phyloP scores from a whole-genome alignment of 2,329 filamentous ascomycete species.

The Sclerotinia trifoliorum region DNA sequence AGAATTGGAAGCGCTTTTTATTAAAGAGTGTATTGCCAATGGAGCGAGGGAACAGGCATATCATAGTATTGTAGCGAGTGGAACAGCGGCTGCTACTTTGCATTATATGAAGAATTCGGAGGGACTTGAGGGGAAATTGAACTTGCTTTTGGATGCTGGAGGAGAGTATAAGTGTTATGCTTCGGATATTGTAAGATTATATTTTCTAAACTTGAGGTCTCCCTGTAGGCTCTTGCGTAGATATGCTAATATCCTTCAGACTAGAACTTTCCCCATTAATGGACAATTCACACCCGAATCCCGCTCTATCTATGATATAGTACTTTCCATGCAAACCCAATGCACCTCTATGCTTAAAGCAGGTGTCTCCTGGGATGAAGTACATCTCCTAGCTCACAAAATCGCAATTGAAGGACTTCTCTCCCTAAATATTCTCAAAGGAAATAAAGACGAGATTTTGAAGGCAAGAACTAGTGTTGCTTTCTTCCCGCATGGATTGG shows the following conservation, averaged over 20 bases:
- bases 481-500: slow-evolving; percentile 89
- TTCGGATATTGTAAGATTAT: slow-evolving; percentile 56
- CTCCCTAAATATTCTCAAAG: slow-evolving; percentile 70
- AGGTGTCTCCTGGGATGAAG: slow-evolving; percentile 75
- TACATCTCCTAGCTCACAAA: slow-evolving; percentile 76
- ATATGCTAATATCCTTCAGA: slow-evolving; percentile 48
- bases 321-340: slow-evolving; percentile 81
- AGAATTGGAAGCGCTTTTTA: slow-evolving; percentile 78
- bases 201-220: not conserved
- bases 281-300: slow-evolving; percentile 70
- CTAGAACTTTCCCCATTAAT: slow-evolving; percentile 80
- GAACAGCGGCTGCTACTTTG: slow-evolving; percentile 76
- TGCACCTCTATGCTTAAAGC: slow-evolving; percentile 71
- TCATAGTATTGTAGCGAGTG: slow-evolving; percentile 78
- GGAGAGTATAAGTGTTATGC: slow-evolving; percentile 73
- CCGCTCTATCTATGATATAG: slow-evolving; percentile 75
- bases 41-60: slow-evolving; percentile 85
- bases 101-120: slow-evolving; percentile 84
- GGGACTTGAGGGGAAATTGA: slow-evolving; percentile 66
- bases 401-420: slow-evolving; percentile 80
- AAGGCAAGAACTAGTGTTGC: slow-evolving; percentile 77
- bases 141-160: slow-evolving; percentile 82
- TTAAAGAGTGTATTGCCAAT: slow-evolving; percentile 71
- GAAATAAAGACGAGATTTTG: slow-evolving; percentile 69
- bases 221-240: not conserved